Base-by-base conservation (phyloP, 495 filamentous ascomycete species). In the Penicillium tannophilum region DNA sequence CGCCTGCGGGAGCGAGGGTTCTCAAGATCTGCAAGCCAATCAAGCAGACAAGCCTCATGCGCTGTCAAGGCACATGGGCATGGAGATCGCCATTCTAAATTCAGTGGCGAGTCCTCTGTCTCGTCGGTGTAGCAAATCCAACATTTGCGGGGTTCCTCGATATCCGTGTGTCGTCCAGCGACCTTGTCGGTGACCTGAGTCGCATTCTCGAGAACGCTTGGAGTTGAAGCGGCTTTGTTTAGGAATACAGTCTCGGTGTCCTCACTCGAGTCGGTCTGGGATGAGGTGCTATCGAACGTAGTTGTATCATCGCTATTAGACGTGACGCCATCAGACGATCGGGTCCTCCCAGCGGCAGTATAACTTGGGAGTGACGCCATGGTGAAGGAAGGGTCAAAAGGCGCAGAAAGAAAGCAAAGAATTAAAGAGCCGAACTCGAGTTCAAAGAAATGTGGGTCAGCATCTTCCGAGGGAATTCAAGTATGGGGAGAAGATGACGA, bases 61-160 rank as follows among this genome's bases (percentile, higher is more conserved):
- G 93, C 94, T 52, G 88, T 89, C 33, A 98, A 77, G 20, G 88
- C 89, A 74, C 94, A 98, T 0, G 87, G 88, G 72, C 94, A 98
- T 8, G 94, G 91, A 20, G 84, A 88, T 17, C 90, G 86, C 92
- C 93, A 98, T 66, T 88, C 81, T n/a, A 79, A 70, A 23, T 85
- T 85, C 5, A 84, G 77, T 41, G 82, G 79, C 35, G 78, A 79
- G 54, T 91, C 88, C 61, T 96, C 91, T 23, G 87, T 92, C 60
- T 92, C 87, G 61, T 93, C 90, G 53, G 82, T 82, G 65, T 94
- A 90, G 76, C 94, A 98, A 65, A 98, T 93, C 88, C 91, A 97
- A 73, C 94, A 98, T 73, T 87, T 87, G 35, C 85, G 86, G 26
- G 88, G 79, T 51, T 83, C 80, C 4, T 76, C 67, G 14, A 64